phyloP scores from a whole-genome alignment of 2,329 filamentous ascomycete genomes.

The Fusarium globosum region DNA sequence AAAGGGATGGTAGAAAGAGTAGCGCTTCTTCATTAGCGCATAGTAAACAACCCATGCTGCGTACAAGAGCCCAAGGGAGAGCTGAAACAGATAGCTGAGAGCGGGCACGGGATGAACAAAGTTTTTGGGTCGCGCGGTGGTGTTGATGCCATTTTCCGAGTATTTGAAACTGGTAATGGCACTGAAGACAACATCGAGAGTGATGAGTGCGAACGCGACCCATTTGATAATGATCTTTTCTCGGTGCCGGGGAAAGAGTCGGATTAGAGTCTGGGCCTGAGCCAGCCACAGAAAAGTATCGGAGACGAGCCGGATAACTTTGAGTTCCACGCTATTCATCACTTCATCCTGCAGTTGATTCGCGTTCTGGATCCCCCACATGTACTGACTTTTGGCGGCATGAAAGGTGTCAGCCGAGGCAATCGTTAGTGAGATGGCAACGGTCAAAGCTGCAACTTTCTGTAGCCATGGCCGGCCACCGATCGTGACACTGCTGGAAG shows the following conservation, averaged over 20 bases:
- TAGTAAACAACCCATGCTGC: slow-evolving; percentile 96
- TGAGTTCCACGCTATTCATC: slow-evolving; percentile 85
- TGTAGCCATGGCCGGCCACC: slow-evolving; percentile 95
- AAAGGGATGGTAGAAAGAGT: slow-evolving; percentile 88
- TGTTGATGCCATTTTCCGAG: slow-evolving; percentile 60
- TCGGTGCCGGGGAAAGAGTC: slow-evolving; percentile 93
- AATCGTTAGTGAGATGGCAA: slow-evolving; percentile 88
- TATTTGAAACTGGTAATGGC: slow-evolving; percentile 87
- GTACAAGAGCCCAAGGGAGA: slow-evolving; percentile 87
- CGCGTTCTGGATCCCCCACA: slow-evolving; percentile 82
- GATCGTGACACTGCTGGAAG: slow-evolving; percentile 82
- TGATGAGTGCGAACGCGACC: slow-evolving; percentile 94
- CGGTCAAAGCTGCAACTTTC: slow-evolving; percentile 78
- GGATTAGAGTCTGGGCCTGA: slow-evolving; percentile 95
- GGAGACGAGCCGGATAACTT: slow-evolving; percentile 90
- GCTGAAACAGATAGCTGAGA: slow-evolving; percentile 88
- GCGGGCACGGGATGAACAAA: slow-evolving; percentile 94
- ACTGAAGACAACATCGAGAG: slow-evolving; percentile 90
- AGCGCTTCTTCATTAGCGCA: slow-evolving; percentile 88
- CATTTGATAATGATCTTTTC: slow-evolving; percentile 99
- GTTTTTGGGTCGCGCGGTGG: slow-evolving; percentile 72
- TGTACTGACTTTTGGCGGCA: slow-evolving; percentile 85
- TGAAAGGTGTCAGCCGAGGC: slow-evolving; percentile 91
- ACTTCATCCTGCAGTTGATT: slow-evolving; percentile 80
- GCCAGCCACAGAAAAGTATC: slow-evolving; percentile 98